Conservation (phyloP, 306 rosid genomes). For the Prunus dulcis region DNA sequence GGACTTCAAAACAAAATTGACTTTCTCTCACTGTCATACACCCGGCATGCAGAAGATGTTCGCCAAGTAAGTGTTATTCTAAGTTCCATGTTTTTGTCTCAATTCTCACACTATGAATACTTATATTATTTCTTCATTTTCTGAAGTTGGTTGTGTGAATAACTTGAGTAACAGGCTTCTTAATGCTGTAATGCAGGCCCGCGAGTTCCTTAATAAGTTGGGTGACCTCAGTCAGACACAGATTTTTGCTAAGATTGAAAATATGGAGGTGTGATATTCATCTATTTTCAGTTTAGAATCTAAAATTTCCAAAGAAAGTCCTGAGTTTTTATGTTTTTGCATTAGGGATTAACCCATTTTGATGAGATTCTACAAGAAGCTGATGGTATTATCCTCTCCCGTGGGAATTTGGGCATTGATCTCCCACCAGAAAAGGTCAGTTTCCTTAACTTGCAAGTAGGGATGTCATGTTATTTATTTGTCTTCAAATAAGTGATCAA, state of each 20-base stretch:
- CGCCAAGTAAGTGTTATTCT: conserved; percentile 37
- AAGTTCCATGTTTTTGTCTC: not conserved
- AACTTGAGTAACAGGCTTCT: not conserved
- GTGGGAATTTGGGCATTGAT: conserved; percentile 59
- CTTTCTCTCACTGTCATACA: conserved; percentile 52
- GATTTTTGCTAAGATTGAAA: conserved; percentile 55
- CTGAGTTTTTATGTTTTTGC: not conserved
- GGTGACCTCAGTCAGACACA: conserved; percentile 56
- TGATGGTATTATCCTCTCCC: conserved; percentile 55
- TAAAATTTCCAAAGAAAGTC: not conserved
- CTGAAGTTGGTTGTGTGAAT: not conserved
- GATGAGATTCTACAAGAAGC: conserved; percentile 59
- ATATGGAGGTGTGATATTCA: conserved; percentile 33
- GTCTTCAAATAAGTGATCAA: not conserved
- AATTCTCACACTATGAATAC: not conserved
- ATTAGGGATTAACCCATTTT: conserved; percentile 43
- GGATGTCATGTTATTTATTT: not conserved
- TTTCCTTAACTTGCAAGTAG: not conserved
- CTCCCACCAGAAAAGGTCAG: conserved; percentile 57
- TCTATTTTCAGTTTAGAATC: not conserved
- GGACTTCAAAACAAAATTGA: conserved; percentile 52
- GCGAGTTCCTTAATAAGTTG: conserved; percentile 39
- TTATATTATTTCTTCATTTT: not conserved
- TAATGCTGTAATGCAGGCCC: conserved; percentile 32
- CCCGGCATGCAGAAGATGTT: conserved; percentile 55